A percentile compares a stretch with the other conserved stretches of the same genome.
Evolutionary conservation across 2,329 filamentous ascomycete genomes (phyloP).

Genomic region (Aspergillus caelatus): DNA sequence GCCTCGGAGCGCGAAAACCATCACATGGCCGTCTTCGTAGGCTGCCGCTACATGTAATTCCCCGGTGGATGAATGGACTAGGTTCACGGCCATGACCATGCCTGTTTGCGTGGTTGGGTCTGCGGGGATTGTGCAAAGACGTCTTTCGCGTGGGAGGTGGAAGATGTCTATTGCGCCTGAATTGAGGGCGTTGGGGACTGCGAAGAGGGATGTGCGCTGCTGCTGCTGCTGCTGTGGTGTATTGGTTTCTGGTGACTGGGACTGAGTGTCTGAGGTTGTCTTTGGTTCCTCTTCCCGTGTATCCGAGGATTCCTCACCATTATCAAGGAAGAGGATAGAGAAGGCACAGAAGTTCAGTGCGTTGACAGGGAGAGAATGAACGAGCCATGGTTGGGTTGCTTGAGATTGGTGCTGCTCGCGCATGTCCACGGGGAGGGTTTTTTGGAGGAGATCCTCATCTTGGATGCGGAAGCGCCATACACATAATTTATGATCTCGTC

Average conservation of each 20-base stretch:
- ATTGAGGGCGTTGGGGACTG: constrained; percentile 76
- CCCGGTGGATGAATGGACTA: constrained; percentile 55
- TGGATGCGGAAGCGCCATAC: constrained; percentile 82
- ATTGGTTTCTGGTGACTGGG: background rate
- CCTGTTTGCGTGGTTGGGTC: constrained; percentile 50
- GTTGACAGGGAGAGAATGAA: constrained; percentile 82
- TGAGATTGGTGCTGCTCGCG: constrained; percentile 34
- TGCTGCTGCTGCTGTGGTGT: background rate
- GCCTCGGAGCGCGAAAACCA: constrained; percentile 61
- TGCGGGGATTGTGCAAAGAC: constrained; percentile 63
- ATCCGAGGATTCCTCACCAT: background rate
- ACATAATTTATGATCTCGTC: constrained; percentile 81
- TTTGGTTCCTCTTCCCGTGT: no score
- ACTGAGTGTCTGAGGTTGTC: no score
- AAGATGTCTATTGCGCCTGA: constrained; percentile 84
- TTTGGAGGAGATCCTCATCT: constrained; percentile 58
- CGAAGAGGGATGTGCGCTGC: constrained; percentile 56
- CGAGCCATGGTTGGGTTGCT: constrained; percentile 70
- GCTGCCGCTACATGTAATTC: constrained; percentile 69
- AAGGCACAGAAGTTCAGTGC: constrained; percentile 89
- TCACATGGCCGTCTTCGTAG: constrained; percentile 81
- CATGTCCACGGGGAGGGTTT: constrained; percentile 70
- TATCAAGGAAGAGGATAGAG: constrained; percentile 32
- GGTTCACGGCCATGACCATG: constrained; percentile 84
- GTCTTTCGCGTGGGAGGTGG: constrained; percentile 72